Evolutionary conservation across 2,329 filamentous ascomycete genomes (phyloP).

Genomic region (Exserohilum rostratum): DNA sequence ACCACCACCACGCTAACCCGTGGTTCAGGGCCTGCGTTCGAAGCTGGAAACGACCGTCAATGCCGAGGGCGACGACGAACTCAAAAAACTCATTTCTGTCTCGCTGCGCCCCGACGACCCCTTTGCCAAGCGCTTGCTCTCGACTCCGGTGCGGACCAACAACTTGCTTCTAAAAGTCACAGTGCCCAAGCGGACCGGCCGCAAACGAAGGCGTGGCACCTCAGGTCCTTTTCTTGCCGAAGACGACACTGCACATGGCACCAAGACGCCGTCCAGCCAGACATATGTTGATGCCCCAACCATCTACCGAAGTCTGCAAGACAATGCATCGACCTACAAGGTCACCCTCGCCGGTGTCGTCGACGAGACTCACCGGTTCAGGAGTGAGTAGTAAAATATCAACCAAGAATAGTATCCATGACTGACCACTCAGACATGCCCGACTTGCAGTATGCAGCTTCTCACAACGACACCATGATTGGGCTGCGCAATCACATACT

Average conservation of each 20-base stretch:
- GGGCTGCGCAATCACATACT: conserved; percentile 74
- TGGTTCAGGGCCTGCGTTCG: conserved; percentile 35
- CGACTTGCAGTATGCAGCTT: conserved; percentile 83
- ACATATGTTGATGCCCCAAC: conserved; percentile 38
- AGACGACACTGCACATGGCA: conserved; percentile 35
- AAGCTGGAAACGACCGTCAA: conserved; percentile 31
- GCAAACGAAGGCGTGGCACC: conserved; percentile 82
- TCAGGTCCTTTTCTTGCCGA: conserved; percentile 62
- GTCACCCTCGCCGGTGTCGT: conserved; percentile 75
- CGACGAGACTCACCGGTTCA: conserved; percentile 83
- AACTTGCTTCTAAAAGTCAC: conserved; percentile 87
- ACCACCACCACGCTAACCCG: conserved; percentile 15
- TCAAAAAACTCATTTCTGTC: conserved; percentile 65
- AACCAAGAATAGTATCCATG: background rate
- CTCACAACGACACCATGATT: conserved; percentile 70
- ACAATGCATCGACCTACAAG: conserved; percentile 71
- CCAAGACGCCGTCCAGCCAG: no score
- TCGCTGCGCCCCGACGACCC: conserved; percentile 81
- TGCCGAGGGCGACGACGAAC: conserved; percentile 39
- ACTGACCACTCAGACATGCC: conserved; percentile 63
- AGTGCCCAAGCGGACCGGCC: conserved; percentile 83
- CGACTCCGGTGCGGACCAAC: conserved; percentile 75
- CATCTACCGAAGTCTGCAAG: conserved; percentile 68
- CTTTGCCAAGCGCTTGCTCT: conserved; percentile 77
- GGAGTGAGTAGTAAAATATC: conserved; percentile 57